Evolutionary conservation across 2,329 filamentous ascomycete genomes (phyloP), one percentile per base, ranked within the genome.

Genomic region (Paraphoma chrysanthemicola): DNA sequence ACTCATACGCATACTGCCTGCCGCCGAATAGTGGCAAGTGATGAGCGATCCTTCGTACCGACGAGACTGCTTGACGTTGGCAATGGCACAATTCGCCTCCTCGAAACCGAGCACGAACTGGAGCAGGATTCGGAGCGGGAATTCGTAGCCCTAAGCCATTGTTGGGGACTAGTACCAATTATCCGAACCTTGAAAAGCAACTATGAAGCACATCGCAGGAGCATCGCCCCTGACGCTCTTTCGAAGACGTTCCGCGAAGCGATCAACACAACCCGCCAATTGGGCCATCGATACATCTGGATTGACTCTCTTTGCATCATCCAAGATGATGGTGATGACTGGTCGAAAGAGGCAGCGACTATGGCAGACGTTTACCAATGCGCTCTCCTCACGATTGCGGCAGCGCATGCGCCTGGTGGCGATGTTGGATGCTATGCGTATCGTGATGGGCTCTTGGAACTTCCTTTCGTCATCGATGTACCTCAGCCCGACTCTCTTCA

Each of bases 351-450:
- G 48, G 63, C 65, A 18, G 62, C 60, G 11, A 63, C 59, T 2
- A 73, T 73, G 69, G 61, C 62, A 33, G 57, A 61, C 39, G 60
- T 73, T 1, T 73, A 71, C 53, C 60, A 56, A 16, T 58, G 63
- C 29, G 67, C 68, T 2, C 43, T 38, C 4, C 29, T 69, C 1
- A 72, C 62, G 10, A 64, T 72, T 23, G 60, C 61, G 4, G 70
- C 68, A 10, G 62, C 67, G 12, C 62, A 65, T 54, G 63, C 70
- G 2, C 8, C 53, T 2, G 60, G 60, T 6, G 63, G 65, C 28
- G 59, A 63, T 17, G 48, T 62, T 6, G 67, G 67, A 1, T 68
- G 63, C 41, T 70, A 66, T 41, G 36, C 57, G n/a, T 39, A 62
- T 9, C 52, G 67, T 54, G 67, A 70, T 42, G 67, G 63, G 1